phyloP scores from a whole-genome alignment of 2,329 filamentous ascomycete species.

The Ascochyta lentis region DNA sequence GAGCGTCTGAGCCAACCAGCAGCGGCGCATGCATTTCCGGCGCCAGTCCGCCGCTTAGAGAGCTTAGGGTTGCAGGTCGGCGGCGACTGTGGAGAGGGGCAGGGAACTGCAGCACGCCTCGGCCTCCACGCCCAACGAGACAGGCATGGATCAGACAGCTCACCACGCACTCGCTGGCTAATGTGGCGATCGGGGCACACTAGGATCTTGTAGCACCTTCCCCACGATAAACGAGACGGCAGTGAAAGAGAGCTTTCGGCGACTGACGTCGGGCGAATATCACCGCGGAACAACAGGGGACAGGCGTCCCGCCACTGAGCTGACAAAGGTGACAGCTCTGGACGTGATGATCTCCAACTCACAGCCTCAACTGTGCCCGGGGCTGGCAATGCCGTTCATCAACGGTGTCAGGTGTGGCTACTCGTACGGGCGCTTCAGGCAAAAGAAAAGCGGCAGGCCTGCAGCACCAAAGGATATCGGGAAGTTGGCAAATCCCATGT shows the following conservation, averaged over 20 bases:
- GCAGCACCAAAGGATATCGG: background rate
- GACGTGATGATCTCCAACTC: background rate
- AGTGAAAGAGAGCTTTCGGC: slow-evolving; percentile 14
- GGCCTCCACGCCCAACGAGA: slow-evolving; percentile 9
- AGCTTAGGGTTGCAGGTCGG: slow-evolving; percentile 16
- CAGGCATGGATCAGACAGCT: slow-evolving; percentile 16
- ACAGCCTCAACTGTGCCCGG: background rate
- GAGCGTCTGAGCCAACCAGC: slow-evolving; percentile 9
- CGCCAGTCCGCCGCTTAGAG: slow-evolving; percentile 12
- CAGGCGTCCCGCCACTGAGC: slow-evolving; percentile 6
- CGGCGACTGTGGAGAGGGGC: slow-evolving; percentile 8
- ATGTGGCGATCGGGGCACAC: slow-evolving; percentile 22
- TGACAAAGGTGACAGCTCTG: slow-evolving; percentile 12
- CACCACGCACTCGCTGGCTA: slow-evolving; percentile 17
- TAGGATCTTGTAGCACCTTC: slow-evolving; percentile 31
- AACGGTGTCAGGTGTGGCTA: background rate
- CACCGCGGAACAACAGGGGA: background rate
- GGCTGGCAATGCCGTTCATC: background rate
- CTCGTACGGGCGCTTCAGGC: background rate
- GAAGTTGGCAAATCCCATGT: background rate
- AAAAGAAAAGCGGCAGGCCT: background rate
- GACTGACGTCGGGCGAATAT: slow-evolving; percentile 12
- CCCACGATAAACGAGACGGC: slow-evolving; percentile 31
- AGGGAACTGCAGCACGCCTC: slow-evolving; percentile 12
- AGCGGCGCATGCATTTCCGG: slow-evolving; percentile 9